phyloP scores from a whole-genome alignment of 331 rosid genomes.

The Telfairia occidentalis region DNA sequence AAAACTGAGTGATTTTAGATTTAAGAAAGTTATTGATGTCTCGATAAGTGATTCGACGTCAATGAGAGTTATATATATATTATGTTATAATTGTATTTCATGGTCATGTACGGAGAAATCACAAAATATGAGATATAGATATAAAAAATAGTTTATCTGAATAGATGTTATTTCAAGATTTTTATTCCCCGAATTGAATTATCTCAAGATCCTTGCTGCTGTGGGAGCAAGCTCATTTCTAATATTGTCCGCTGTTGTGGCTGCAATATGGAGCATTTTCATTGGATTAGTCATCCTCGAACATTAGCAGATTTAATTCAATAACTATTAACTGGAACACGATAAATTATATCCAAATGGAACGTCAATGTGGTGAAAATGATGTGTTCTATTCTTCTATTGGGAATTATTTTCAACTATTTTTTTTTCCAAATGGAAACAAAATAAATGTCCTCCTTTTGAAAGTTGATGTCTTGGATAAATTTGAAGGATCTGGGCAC shows the following conservation, averaged over 20 bases:
- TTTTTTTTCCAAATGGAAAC: neutral
- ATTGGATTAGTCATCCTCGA: neutral
- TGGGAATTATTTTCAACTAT: neutral
- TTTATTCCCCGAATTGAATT: neutral
- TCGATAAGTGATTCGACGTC: too few species aligned
- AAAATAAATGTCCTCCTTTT: neutral
- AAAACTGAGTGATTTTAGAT: too few species aligned
- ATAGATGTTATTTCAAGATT: neutral
- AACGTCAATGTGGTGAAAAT: neutral
- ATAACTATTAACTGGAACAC: neutral
- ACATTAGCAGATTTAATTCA: neutral
- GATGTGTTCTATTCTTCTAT: neutral
- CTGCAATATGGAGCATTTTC: slow-evolving; percentile 4
- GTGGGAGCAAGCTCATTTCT: neutral
- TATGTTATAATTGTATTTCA: neutral
- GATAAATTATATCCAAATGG: neutral
- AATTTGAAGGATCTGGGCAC: neutral
- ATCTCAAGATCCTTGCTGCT: neutral
- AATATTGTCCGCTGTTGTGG: neutral
- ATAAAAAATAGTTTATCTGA: neutral
- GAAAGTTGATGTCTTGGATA: neutral
- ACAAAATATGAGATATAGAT: neutral
- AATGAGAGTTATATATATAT: too few species aligned
- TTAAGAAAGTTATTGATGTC: too few species aligned
- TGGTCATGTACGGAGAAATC: neutral